Evolutionary conservation across 2,329 filamentous ascomycete genomes (phyloP).

Genomic region (Apiospora marii): DNA sequence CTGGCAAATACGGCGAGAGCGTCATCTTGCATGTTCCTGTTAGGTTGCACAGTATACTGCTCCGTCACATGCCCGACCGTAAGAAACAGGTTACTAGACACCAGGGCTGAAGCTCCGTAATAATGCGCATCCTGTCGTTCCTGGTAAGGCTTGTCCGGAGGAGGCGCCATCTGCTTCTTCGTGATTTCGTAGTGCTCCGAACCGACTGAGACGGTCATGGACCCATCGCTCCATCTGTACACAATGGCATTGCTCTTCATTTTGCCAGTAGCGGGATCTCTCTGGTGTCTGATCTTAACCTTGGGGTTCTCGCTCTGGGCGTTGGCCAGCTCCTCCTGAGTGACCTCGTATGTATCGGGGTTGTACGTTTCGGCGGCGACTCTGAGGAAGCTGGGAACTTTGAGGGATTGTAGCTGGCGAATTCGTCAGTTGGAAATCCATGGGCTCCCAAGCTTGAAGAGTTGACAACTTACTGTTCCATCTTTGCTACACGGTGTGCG

Average conservation of each 20-base stretch:
- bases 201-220: conserved; percentile 77
- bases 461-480: conserved; percentile 63
- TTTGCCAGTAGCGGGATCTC: conserved; percentile 69
- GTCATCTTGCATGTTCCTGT: conserved; percentile 73
- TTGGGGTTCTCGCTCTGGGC: conserved; percentile 63
- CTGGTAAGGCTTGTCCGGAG: conserved; percentile 65
- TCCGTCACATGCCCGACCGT: conserved; percentile 80
- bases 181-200: conserved; percentile 79
- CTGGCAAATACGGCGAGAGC: conserved; percentile 74
- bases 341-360: conserved; percentile 70
- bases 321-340: conserved; percentile 61
- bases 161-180: conserved; percentile 73
- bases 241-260: conserved; percentile 79
- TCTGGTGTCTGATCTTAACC: conserved; percentile 74
- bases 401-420: conserved; percentile 70
- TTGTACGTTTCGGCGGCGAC: conserved; percentile 74
- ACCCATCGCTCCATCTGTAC: conserved; percentile 82
- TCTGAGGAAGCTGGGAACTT: conserved; percentile 76
- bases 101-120: conserved; percentile 76
- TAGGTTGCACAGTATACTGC: conserved; percentile 73
- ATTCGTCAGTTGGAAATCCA: conserved; percentile 13
- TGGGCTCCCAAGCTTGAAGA: conserved; percentile 31
- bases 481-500: conserved; percentile 74
- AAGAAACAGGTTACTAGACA: conserved; percentile 72
- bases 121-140: conserved; percentile 76